Conservation (phyloP, 164 flowering plant genomes). For the Stephania yunnanensis region DNA sequence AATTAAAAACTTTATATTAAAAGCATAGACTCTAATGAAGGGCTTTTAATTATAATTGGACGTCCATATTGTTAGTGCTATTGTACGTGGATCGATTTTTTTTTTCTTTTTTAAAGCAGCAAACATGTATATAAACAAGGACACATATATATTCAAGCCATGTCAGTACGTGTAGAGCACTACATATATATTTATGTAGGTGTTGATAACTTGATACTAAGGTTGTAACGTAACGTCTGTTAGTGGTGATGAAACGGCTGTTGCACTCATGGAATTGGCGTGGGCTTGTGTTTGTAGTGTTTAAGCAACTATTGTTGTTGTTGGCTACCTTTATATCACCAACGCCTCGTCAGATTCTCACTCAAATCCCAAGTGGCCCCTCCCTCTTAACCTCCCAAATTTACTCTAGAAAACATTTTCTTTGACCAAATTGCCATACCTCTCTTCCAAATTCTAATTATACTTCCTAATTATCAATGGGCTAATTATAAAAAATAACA, state of each 20-base stretch:
- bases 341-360: constrained; percentile 20
- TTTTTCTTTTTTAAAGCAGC: too few relatives aligned
- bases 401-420: neutral
- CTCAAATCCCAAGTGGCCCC: neutral
- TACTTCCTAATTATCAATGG: too few relatives aligned
- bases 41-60: neutral
- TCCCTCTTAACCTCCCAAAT: neutral
- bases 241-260: constrained; percentile 11
- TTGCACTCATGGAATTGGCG: constrained; percentile 13
- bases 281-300: neutral
- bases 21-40: neutral
- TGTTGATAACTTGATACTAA: neutral
- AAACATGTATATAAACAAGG: neutral
- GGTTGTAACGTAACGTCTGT: neutral
- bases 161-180: neutral
- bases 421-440: neutral
- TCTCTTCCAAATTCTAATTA: too few relatives aligned
- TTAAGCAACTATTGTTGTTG: neutral
- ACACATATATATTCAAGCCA: neutral
- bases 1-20: too few relatives aligned
- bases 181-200: too few relatives aligned
- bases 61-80: neutral
- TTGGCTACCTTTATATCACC: constrained; percentile 4
- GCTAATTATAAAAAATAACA: too few relatives aligned
- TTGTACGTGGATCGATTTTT: too few relatives aligned